phyloP scores from a whole-genome alignment of 2,329 filamentous ascomycete genomes.

The Exophiala phaeomuriformis region DNA sequence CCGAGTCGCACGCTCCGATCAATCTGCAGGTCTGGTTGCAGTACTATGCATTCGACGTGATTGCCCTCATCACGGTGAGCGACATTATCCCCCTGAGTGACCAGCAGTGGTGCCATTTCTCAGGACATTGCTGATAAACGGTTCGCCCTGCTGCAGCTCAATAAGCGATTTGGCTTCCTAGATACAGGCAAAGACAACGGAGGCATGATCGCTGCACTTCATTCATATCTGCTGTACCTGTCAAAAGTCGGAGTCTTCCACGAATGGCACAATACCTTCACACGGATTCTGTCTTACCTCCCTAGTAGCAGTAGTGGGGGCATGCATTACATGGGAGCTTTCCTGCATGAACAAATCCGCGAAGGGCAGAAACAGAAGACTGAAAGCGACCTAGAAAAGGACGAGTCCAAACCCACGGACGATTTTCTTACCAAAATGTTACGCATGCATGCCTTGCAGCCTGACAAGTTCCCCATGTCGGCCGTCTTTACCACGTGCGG shows the following conservation, averaged over 20 bases:
- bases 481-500: constrained; percentile 11
- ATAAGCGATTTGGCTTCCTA: constrained; percentile 33
- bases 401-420: constrained; percentile 24
- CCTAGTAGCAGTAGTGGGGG: constrained; percentile 24
- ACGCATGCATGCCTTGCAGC: constrained; percentile 25
- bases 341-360: constrained; percentile 30
- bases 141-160: constrained; percentile 24
- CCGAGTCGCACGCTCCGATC: constrained; percentile 28
- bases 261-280: constrained; percentile 34
- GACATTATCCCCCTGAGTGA: neutral
- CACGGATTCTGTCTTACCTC: constrained; percentile 29
- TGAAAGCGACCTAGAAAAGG: constrained; percentile 17
- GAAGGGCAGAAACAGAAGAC: constrained; percentile 24
- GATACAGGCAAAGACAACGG: constrained; percentile 31
- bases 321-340: constrained; percentile 31
- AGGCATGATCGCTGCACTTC: constrained; percentile 34
- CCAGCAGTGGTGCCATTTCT: neutral
- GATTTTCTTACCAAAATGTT: constrained; percentile 41
- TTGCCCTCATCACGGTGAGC: constrained; percentile 31
- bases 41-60: constrained; percentile 33
- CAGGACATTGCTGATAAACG: neutral
- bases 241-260: constrained; percentile 39
- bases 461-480: constrained; percentile 32
- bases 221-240: constrained; percentile 34
- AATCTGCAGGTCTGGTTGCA: constrained; percentile 33